A percentile compares a stretch with the other conserved stretches of the same genome.
phyloP scores from a whole-genome alignment of 306 rosid species.

The Styphnolobium japonicum region DNA sequence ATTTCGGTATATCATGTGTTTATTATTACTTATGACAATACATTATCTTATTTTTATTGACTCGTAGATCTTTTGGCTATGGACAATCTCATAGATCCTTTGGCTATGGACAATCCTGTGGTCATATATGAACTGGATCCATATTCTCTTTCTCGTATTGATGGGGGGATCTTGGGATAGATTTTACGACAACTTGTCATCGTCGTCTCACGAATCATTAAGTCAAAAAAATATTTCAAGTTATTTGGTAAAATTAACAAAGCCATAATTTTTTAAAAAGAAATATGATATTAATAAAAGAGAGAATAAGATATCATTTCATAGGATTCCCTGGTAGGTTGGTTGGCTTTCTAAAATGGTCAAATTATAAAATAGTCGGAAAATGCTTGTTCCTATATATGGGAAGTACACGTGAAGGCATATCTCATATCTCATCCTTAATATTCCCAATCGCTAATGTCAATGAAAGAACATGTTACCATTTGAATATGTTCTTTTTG shows the following conservation, averaged over 20 bases:
- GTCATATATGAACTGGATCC: background rate
- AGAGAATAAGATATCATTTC: background rate
- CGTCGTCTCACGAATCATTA: background rate
- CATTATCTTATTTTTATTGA: background rate
- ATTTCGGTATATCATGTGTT: too few species aligned
- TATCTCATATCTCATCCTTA: background rate
- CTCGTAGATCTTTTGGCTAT: background rate
- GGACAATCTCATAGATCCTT: background rate
- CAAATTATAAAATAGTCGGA: background rate
- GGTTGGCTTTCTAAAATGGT: background rate
- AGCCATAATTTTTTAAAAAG: background rate
- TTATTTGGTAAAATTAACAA: background rate
- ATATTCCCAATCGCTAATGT: background rate
- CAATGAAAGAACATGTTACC: background rate
- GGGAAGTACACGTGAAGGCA: conserved; percentile 21
- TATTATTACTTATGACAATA: background rate
- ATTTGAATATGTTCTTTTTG: conserved; percentile 13
- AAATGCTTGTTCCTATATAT: conserved; percentile 2
- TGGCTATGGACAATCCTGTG: background rate
- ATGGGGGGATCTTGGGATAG: background rate
- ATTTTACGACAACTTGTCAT: conserved; percentile 23
- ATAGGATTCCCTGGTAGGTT: background rate
- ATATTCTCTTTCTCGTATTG: background rate
- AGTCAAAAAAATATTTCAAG: background rate
- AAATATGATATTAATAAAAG: background rate